Base-by-base conservation (phyloP, 2,329 filamentous ascomycete genomes). In the Calonectria crousiana region DNA sequence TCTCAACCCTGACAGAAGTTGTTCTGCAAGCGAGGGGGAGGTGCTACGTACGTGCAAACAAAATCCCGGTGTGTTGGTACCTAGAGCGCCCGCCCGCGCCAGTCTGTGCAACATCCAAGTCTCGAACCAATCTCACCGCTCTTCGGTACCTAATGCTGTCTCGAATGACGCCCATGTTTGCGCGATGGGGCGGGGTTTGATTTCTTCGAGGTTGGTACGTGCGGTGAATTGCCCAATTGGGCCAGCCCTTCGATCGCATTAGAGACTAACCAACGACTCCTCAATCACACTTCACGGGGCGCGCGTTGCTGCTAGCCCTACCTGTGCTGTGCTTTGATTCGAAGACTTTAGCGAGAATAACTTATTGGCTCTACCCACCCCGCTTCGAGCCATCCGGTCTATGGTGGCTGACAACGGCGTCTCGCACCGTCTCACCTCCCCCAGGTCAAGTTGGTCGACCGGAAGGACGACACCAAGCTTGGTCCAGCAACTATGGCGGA, bases 51-150 rank as follows among this genome's bases (percentile, higher is more conserved):
- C 34, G 36, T 38, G 20, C 44, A 69, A 75, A 60, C n/a, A 60
- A 58, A 38, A 41, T 38, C 76, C 78, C 78, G 66, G 75, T 71
- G 69, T 41, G 75, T 69, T 75, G 78, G 78, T 79, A 75, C 77
- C 56, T 16, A 66, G 34, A 47, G 58, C 49, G 56, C 38, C 67
- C 23, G 51, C 32, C 49, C 66, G 66, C 66, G 71, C 66, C 32
- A 72, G 71, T 60, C 71, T 69, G 71, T 69, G 66, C 66, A 73
- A 60, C 28, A 64, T 10, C 36, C 47, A 32, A 53, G 67, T 52
- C 67, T 60, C 47, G 30, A 60, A 58, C 67, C 32, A 66, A 69
- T 32, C 36, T 73, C 71, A 73, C 71, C 71, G 71, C 71, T 69
- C 60, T 73, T 73, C 71, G 28, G 67, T 69, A 23, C 53, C n/a